Evolutionary conservation across 177 flowering plant species (phyloP), one percentile per base, ranked within the genome.

Genomic region (Vitis hybrid): DNA sequence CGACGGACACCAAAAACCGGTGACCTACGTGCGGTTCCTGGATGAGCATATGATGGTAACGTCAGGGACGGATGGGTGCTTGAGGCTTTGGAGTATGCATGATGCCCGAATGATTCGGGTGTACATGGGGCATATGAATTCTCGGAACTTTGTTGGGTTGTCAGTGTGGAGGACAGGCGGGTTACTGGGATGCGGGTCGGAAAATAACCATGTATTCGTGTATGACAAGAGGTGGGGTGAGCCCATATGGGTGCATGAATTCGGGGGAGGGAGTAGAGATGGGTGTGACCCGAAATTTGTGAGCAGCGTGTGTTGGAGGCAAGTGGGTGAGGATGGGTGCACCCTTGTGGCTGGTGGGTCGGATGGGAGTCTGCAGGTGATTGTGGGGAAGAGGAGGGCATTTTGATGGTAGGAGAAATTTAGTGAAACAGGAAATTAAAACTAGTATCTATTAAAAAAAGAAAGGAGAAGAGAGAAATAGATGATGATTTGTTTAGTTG

Each of bases 281-380:
- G 70, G 70, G 40, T 17, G 58, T 0, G 84, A 69, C 3, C 57
- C 52, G 4, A 82, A 76, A 68, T 88, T 83, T 48, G 88, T 90
- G 19, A 86, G 92, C 62, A 79, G 92, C 58, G 91, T 90, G 32
- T 82, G 95, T 45, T 90, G 95, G 95, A 79, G 86, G 54, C 91
- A 86, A 68, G 79, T 72, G 3, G 75, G 72, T 0, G 81, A 79
- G 17, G 89, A 83, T 32, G 30, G 67, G 48, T 85, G 91, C 75
- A 80, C 82, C 1, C 80, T 90, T 9, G 87, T 88, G 40, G 90
- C 89, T 0, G 95, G 92, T 6, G 45, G 45, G 45, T 6, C 45
- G 5, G 45, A 34, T 6, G 45, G 5, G 45, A 34, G 45, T 6
- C 7, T 34, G 45, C 45, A 4, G 45, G 45, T 6, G 6, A 34